Conservation (phyloP, 2,329 filamentous ascomycete genomes). For the Lecanicillium sp. region DNA sequence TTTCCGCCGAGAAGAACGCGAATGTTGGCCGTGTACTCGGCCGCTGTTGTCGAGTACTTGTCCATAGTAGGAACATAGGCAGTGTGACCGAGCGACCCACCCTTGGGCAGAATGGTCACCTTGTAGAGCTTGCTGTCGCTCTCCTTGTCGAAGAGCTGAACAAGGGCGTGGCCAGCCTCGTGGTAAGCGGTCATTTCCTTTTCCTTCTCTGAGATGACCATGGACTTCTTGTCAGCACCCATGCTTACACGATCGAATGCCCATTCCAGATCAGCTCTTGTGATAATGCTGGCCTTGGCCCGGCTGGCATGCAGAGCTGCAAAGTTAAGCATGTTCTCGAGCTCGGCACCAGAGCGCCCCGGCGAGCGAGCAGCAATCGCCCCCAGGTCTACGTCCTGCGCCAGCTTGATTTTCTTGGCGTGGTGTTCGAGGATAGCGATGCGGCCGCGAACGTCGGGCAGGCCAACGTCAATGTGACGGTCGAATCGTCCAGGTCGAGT, state of each 20-base stretch:
- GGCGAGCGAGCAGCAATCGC: slow-evolving; percentile 81
- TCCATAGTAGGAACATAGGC: slow-evolving; percentile 86
- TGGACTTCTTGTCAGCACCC: slow-evolving; percentile 86
- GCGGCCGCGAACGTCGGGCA: slow-evolving; percentile 89
- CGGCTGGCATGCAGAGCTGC: slow-evolving; percentile 93
- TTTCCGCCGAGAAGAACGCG: slow-evolving; percentile 81
- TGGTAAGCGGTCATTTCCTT: slow-evolving; percentile 95
- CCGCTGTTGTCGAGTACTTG: slow-evolving; percentile 81
- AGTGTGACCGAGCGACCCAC: slow-evolving; percentile 79
- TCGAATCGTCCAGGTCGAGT: slow-evolving; percentile 94
- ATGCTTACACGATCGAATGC: slow-evolving; percentile 97
- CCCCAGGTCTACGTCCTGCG: slow-evolving; percentile 73
- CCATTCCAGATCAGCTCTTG: slow-evolving; percentile 84
- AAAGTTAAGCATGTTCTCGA: slow-evolving; percentile 96
- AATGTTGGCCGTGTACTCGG: slow-evolving; percentile 74
- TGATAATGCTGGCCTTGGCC: slow-evolving; percentile 68
- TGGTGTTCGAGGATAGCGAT: slow-evolving; percentile 92
- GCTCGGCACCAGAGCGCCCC: slow-evolving; percentile 88
- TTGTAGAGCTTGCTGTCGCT: slow-evolving; percentile 81
- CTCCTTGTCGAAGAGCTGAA: slow-evolving; percentile 71
- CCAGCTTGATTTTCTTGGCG: slow-evolving; percentile 81
- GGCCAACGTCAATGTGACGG: slow-evolving; percentile 78
- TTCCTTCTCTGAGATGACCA: slow-evolving; percentile 87
- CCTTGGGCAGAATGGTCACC: slow-evolving; percentile 91
- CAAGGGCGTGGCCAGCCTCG: slow-evolving; percentile 90